phyloP scores from a whole-genome alignment of 2,329 filamentous ascomycete species.

The Alternaria viburni region DNA sequence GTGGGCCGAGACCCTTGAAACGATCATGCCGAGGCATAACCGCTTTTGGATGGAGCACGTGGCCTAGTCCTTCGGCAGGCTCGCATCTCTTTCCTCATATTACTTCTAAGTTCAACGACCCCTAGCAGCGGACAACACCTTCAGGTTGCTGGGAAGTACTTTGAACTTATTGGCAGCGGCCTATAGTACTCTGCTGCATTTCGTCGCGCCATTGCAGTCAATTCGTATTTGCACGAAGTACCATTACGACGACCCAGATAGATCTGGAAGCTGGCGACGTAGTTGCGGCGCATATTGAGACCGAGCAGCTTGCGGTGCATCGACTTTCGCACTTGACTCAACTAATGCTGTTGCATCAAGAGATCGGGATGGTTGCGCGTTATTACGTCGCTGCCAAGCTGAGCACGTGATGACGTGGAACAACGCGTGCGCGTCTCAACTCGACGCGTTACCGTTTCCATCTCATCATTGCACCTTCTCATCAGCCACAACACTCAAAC shows the following conservation, averaged over 20 bases:
- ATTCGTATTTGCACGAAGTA: not conserved
- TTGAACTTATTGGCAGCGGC: not conserved
- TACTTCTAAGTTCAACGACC: not conserved
- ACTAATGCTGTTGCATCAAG: not conserved
- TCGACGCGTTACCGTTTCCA: no score
- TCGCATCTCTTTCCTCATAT: conserved; percentile 11
- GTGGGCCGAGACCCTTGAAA: conserved; percentile 15
- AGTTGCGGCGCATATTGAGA: not conserved
- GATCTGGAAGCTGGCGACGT: not conserved
- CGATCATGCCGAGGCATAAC: conserved; percentile 24
- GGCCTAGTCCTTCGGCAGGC: conserved; percentile 3
- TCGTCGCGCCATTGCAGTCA: not conserved
- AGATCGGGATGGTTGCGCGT: not conserved
- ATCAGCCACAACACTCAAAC: not conserved
- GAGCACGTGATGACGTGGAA: not conserved
- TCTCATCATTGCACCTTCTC: not conserved
- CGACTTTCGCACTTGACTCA: not conserved
- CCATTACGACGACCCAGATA: not conserved
- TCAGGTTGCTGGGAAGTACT: not conserved
- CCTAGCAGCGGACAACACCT: not conserved
- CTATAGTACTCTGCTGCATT: not conserved
- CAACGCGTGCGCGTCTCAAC: not conserved
- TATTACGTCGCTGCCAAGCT: not conserved
- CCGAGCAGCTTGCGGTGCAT: not conserved
- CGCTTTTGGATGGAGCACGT: conserved; percentile 19